Base-by-base conservation (phyloP, 345 rosid genomes). In the Salix exigua region DNA sequence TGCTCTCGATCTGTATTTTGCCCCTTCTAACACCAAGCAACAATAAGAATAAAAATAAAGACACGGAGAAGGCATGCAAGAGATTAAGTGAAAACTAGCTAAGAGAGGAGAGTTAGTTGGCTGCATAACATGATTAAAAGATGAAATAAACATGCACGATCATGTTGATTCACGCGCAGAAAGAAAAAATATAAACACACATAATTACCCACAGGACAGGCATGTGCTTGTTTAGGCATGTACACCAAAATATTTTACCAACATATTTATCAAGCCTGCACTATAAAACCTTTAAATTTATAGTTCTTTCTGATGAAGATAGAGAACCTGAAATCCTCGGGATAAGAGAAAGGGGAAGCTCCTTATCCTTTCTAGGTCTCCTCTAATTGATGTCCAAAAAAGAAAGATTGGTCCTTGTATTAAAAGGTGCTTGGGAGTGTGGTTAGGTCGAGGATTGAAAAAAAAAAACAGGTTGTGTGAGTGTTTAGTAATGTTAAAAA, bases 281-380 rank as follows among this genome's bases (percentile, higher is more conserved):
- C 58, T 37, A 40, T 55, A 12, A 73, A 73, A 35, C 68, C 21
- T 62, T 16, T 61, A 10, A 73, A 23, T 30, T 26, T 73, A 10
- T 28, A 61, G 55, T 61, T 6, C n/a, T 61, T 44, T 30, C 63
- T 50, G 18, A n/a, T 40, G 73, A n/a, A 44, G 66, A 51, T 55
- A 53, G 69, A 62, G 75, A 35, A 81, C 83, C 83, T 81, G 83
- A 76, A 81, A 81, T 73, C 83, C 83, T 19, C 80, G 80, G 46
- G n/a, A 21, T 73, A 62, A 60, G 31, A 81, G 71, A 63, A 33
- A 81, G 66, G 78, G 83, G 44, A 81, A 81, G 66, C 68, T 38
- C 80, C 63, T 77, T 46, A 77, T 50, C 37, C 78, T 66, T 68
- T 53, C 37, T 3, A 81, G 71, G 60, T 81, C 83, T 62, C 83